These are phyloP conservation scores for Irpex sp. DNA, from an alignment of 1,284 basidiomycete species.

Conservation along the genomic window DNA sequence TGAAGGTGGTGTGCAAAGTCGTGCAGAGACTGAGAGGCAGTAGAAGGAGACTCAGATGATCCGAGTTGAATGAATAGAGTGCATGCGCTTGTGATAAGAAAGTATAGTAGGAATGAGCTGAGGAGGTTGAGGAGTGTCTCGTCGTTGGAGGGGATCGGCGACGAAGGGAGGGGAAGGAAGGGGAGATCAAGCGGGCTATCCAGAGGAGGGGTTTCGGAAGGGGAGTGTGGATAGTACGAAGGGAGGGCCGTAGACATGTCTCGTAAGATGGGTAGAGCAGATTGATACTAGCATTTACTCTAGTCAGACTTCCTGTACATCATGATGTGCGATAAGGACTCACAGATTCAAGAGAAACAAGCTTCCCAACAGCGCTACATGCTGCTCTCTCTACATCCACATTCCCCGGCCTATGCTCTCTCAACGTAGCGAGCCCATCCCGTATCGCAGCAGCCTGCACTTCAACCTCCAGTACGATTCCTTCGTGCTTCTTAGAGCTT, in stretches of 20 bases:
- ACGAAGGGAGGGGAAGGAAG: conserved; percentile 40
- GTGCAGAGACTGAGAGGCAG: conserved; percentile 15
- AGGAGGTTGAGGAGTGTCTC: conserved; percentile 46
- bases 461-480: conserved; percentile 28
- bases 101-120: conserved; percentile 55
- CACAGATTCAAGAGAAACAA: conserved; percentile 65
- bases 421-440: conserved; percentile 41
- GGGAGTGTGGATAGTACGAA: background rate
- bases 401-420: conserved; percentile 41
- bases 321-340: conserved; percentile 19
- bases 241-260: conserved; percentile 43
- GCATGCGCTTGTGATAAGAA: conserved; percentile 38
- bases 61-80: conserved; percentile 11
- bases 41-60: background rate
- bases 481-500: conserved; percentile 20
- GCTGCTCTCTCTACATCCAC: conserved; percentile 74
- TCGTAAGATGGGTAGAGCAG: conserved; percentile 39
- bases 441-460: conserved; percentile 26
- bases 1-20: conserved; percentile 34
- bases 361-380: conserved; percentile 57
- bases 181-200: conserved; percentile 26
- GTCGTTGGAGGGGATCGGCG: conserved; percentile 24
- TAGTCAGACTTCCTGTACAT: conserved; percentile 6
- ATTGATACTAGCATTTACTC: conserved; percentile 40
- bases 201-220: background rate